phyloP scores from a whole-genome alignment of 495 filamentous ascomycete genomes.

The Hyphodiscus hymeniophilus region DNA sequence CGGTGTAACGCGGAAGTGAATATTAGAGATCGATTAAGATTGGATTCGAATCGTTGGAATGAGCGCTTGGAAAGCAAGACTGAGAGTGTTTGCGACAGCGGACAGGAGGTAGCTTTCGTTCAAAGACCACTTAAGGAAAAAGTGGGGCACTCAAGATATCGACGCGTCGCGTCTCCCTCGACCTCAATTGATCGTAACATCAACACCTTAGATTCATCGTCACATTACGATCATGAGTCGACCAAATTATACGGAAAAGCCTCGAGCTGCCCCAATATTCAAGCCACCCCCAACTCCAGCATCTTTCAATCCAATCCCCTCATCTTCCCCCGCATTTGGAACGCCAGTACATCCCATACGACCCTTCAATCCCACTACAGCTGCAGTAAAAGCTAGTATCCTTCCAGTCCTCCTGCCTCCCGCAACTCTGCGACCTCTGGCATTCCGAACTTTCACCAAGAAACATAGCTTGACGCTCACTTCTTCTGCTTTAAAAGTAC shows the following conservation, averaged over 20 bases:
- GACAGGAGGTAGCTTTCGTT: background rate
- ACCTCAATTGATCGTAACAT: background rate
- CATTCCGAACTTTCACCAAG: constrained; percentile 94
- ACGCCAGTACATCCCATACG: constrained; percentile 70
- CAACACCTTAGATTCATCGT: too few species aligned
- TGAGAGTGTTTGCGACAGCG: constrained; percentile 10
- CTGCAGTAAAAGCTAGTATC: constrained; percentile 56
- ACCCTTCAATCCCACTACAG: constrained; percentile 40
- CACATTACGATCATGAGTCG: constrained; percentile 11
- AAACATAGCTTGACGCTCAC: constrained; percentile 95
- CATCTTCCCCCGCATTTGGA: constrained; percentile 82
- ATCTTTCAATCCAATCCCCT: constrained; percentile 48
- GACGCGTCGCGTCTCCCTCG: constrained; percentile 6
- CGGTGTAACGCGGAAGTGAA: background rate
- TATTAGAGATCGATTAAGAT: background rate
- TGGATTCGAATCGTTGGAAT: too few species aligned
- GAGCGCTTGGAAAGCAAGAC: background rate
- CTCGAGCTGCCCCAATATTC: constrained; percentile 21
- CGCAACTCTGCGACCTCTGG: constrained; percentile 77
- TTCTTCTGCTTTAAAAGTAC: constrained; percentile 70
- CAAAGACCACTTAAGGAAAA: background rate
- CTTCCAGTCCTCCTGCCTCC: constrained; percentile 84
- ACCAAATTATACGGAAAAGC: constrained; percentile 16
- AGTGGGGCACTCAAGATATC: too few species aligned
- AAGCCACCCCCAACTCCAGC: constrained; percentile 22